Evolutionary conservation across 1,139 yeast species (phyloP).

Genomic region (Hanseniaspora gamundiae): DNA sequence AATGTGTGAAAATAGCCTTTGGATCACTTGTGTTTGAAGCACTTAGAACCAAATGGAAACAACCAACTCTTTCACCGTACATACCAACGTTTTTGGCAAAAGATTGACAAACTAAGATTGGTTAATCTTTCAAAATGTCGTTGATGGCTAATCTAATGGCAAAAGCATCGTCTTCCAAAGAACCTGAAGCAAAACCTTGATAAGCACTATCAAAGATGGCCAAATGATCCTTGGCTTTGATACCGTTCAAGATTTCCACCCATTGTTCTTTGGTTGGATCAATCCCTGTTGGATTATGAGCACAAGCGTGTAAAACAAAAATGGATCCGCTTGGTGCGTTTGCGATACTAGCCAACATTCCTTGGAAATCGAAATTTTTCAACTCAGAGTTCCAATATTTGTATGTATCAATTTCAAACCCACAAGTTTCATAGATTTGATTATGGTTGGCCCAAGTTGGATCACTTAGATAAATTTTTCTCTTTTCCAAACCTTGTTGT

Average conservation of each 20-base stretch:
- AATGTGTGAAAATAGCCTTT: slow-evolving; percentile 56
- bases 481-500: slow-evolving; percentile 32
- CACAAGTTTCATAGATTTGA: slow-evolving; percentile 62
- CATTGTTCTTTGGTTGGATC: slow-evolving; percentile 86
- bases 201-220: slow-evolving; percentile 92
- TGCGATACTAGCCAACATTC: slow-evolving; percentile 54
- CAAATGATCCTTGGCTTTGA: slow-evolving; percentile 53
- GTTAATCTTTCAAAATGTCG: slow-evolving; percentile 29
- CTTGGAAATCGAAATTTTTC: slow-evolving; percentile 53
- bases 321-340: slow-evolving; percentile 68
- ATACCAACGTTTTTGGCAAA: slow-evolving; percentile 95
- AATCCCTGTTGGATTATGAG: slow-evolving; percentile 97
- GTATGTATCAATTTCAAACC: slow-evolving; percentile 51
- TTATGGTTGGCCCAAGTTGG: slow-evolving; percentile 98
- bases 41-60: slow-evolving; percentile 57
- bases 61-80: slow-evolving; percentile 97
- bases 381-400: slow-evolving; percentile 70
- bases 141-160: slow-evolving; percentile 76
- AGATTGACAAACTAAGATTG: slow-evolving; percentile 78
- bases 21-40: slow-evolving; percentile 24
- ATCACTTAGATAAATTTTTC: slow-evolving; percentile 57
- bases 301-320: slow-evolving; percentile 85
- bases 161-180: slow-evolving; percentile 70
- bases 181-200: slow-evolving; percentile 95
- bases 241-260: slow-evolving; percentile 53